phyloP scores from a whole-genome alignment of 2,329 filamentous ascomycete species.

The Pseudogymnoascus sp. region DNA sequence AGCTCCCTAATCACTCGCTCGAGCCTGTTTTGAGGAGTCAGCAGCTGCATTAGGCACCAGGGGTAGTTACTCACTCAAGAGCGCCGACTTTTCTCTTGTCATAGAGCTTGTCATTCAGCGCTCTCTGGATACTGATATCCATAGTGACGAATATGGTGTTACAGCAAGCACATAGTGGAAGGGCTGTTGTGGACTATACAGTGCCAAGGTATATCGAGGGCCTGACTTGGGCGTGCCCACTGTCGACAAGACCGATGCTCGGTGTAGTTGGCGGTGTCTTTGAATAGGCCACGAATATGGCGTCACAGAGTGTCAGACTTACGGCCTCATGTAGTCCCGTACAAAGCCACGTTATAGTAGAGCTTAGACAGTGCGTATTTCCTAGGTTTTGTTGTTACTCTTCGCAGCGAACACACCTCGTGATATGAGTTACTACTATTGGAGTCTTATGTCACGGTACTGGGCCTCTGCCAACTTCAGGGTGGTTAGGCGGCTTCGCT shows the following conservation, averaged over 20 bases:
- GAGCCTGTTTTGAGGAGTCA: slow-evolving; percentile 49
- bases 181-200: neutral
- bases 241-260: neutral
- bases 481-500: neutral
- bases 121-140: slow-evolving; percentile 83
- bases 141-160: slow-evolving; percentile 41
- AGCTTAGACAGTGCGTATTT: neutral
- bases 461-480: neutral
- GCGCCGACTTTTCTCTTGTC: slow-evolving; percentile 96
- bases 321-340: neutral
- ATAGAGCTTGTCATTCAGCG: slow-evolving; percentile 96
- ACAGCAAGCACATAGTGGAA: slow-evolving; percentile 7
- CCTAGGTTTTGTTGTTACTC: neutral
- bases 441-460: slow-evolving; percentile 1
- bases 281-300: neutral
- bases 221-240: neutral
- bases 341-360: neutral
- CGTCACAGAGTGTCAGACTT: neutral
- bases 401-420: neutral
- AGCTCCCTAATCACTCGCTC: slow-evolving; percentile 86
- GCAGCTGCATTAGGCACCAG: neutral
- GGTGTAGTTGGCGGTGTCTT: neutral
- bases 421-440: neutral
- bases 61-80: slow-evolving; percentile 63
- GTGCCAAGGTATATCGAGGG: neutral